Evolutionary conservation across 371 early-diverging fungal species (phyloP).

Genomic region (Mortierella sp.): DNA sequence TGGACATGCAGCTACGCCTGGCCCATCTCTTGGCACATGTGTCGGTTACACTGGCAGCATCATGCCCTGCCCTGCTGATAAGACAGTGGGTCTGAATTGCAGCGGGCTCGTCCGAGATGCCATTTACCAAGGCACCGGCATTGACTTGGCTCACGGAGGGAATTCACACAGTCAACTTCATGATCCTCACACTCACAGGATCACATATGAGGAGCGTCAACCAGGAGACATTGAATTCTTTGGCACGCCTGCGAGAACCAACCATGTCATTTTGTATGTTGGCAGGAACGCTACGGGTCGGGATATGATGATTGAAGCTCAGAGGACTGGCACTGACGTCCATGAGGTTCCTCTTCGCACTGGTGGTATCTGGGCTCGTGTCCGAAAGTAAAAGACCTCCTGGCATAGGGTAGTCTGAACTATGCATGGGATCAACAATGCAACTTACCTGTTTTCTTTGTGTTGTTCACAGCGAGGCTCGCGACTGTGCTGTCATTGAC

Average conservation of each 20-base stretch:
- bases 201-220: slow-evolving; percentile 18
- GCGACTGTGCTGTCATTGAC: no score
- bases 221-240: slow-evolving; percentile 46
- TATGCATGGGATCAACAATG: no score
- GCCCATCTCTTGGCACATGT: slow-evolving; percentile 13
- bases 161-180: slow-evolving; percentile 29
- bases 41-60: slow-evolving; percentile 10
- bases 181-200: slow-evolving; percentile 18
- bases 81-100: slow-evolving; percentile 36
- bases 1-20: slow-evolving; percentile 9
- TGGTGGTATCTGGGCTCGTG: slow-evolving; percentile 16
- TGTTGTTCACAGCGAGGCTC: no score
- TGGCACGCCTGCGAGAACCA: slow-evolving; percentile 10
- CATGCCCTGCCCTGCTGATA: slow-evolving; percentile 19
- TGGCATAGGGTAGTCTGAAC: no score
- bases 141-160: slow-evolving; percentile 20
- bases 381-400: background rate
- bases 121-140: slow-evolving; percentile 22
- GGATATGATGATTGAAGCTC: slow-evolving; percentile 44
- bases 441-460: no score
- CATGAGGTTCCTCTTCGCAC: slow-evolving; percentile 21
- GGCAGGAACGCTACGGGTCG: slow-evolving; percentile 19
- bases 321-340: slow-evolving; percentile 30
- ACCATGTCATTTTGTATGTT: slow-evolving; percentile 39
- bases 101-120: slow-evolving; percentile 43